Evolutionary conservation across 345 rosid genomes (phyloP).

Genomic region (Erodium maritimum): DNA sequence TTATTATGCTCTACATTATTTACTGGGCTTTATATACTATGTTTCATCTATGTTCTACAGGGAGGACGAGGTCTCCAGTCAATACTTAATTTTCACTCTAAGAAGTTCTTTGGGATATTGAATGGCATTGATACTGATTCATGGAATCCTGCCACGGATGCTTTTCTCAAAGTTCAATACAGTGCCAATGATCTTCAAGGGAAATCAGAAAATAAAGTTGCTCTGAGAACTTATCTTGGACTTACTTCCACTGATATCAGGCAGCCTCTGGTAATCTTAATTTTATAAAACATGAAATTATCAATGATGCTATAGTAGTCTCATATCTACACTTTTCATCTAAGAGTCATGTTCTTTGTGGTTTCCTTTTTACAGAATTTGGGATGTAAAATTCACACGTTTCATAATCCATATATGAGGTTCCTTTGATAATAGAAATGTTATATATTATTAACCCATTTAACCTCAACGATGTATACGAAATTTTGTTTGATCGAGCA

Average conservation of each 20-base stretch:
- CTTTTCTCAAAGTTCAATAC: slow-evolving; percentile 68
- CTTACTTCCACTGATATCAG: slow-evolving; percentile 56
- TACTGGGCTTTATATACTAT: not conserved
- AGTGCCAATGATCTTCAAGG: slow-evolving; percentile 70
- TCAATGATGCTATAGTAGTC: not conserved
- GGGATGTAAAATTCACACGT: not conserved
- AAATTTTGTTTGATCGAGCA: too few species aligned
- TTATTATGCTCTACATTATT: too few species aligned
- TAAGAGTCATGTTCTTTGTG: not conserved
- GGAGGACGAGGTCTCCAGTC: slow-evolving; percentile 91
- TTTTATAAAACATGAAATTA: slow-evolving; percentile 5
- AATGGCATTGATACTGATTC: slow-evolving; percentile 88
- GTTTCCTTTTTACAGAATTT: not conserved
- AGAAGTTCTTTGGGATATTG: slow-evolving; percentile 79
- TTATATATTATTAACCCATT: too few species aligned
- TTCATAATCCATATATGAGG: too few species aligned
- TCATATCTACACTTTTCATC: not conserved
- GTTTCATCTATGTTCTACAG: slow-evolving; percentile 22
- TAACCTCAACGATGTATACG: too few species aligned
- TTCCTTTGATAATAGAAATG: too few species aligned
- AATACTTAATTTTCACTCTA: slow-evolving; percentile 66
- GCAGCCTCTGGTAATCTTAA: slow-evolving; percentile 60
- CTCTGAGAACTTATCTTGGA: slow-evolving; percentile 59
- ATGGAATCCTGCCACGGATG: slow-evolving; percentile 92
- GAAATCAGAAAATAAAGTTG: slow-evolving; percentile 71